These are phyloP conservation scores for Saccharomycopsis fermentans DNA, from an alignment of 805 yeast genomes.

Conservation along the genomic window DNA sequence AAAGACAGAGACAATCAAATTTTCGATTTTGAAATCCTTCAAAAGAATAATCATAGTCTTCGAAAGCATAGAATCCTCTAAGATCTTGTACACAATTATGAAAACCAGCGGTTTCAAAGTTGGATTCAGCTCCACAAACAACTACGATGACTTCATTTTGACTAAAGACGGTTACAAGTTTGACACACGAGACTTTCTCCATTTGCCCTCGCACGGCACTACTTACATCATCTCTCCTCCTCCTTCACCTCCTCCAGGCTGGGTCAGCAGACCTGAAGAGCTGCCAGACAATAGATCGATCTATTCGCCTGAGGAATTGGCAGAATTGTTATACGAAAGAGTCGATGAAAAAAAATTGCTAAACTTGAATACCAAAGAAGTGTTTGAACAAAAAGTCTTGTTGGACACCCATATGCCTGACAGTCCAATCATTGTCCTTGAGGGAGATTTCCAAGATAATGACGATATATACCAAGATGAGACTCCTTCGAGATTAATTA, in stretches of 20 bases:
- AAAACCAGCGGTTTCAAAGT: slow-evolving; percentile 15
- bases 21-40: slow-evolving; percentile 23
- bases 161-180: slow-evolving; percentile 14
- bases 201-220: slow-evolving; percentile 16
- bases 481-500: neutral
- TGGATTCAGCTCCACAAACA: slow-evolving; percentile 14
- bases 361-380: slow-evolving; percentile 4
- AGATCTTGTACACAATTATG: slow-evolving; percentile 7
- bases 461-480: neutral
- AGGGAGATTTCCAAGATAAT: slow-evolving; percentile 12
- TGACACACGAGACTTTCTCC: slow-evolving; percentile 16
- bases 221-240: slow-evolving; percentile 19
- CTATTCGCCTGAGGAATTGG: slow-evolving; percentile 15
- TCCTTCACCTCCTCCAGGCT: slow-evolving; percentile 19
- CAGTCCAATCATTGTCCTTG: slow-evolving; percentile 18
- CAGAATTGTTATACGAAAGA: slow-evolving; percentile 14
- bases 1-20: slow-evolving; percentile 20
- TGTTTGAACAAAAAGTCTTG: slow-evolving; percentile 11
- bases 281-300: slow-evolving; percentile 14
- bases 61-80: slow-evolving; percentile 11
- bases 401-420: slow-evolving; percentile 6
- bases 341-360: slow-evolving; percentile 10
- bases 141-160: slow-evolving; percentile 15
- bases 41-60: slow-evolving; percentile 23
- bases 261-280: slow-evolving; percentile 14